Evolutionary conservation across 805 yeast genomes (phyloP).

Genomic region (Schwanniomyces occidentalis): DNA sequence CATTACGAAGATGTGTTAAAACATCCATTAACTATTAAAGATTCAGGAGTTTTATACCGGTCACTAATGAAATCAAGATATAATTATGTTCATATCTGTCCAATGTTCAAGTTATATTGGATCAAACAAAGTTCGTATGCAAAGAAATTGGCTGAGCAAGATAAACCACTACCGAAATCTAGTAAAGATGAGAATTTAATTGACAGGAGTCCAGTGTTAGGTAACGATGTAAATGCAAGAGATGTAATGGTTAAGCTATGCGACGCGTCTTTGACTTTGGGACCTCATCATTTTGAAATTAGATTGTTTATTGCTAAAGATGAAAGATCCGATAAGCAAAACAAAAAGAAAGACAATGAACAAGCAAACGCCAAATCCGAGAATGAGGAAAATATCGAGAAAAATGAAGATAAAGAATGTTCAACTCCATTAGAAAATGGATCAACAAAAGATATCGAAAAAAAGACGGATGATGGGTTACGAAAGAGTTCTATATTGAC

Average conservation of each 20-base stretch:
- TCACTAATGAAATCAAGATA: constrained; percentile 74
- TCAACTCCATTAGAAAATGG: neutral
- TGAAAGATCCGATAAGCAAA: constrained; percentile 59
- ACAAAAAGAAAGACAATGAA: constrained; percentile 26
- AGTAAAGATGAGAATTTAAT: constrained; percentile 15
- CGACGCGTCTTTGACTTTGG: constrained; percentile 69
- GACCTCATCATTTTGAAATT: constrained; percentile 81
- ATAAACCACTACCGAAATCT: constrained; percentile 34
- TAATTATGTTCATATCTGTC: constrained; percentile 54
- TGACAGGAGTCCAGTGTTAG: constrained; percentile 35
- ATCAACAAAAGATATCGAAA: neutral
- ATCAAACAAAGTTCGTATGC: constrained; percentile 62
- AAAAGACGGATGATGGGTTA: too few species aligned
- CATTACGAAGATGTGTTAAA: constrained; percentile 49
- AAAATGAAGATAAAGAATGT: neutral
- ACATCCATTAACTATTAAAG: constrained; percentile 68
- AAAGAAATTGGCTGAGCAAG: constrained; percentile 41
- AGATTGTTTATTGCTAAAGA: constrained; percentile 84
- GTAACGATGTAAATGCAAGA: constrained; percentile 54
- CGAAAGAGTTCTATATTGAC: too few species aligned
- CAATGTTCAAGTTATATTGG: constrained; percentile 82
- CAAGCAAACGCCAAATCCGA: neutral
- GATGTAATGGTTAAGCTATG: constrained; percentile 89
- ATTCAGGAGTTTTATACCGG: constrained; percentile 68
- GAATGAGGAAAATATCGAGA: neutral